phyloP scores from a whole-genome alignment of 768 basidiomycete genomes.

The Leccinum uliginosum region DNA sequence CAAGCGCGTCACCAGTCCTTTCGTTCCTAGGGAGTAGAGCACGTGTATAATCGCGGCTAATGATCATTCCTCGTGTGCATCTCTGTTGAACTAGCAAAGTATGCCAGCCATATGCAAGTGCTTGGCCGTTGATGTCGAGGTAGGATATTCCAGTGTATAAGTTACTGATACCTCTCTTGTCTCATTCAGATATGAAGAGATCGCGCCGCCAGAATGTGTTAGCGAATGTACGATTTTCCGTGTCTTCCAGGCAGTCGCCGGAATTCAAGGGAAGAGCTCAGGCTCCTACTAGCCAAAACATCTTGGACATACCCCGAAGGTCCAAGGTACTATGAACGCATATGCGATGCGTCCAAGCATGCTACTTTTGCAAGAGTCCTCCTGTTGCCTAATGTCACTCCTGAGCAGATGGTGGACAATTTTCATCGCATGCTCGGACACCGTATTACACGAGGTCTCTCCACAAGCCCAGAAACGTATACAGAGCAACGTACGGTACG shows the following conservation, averaged over 20 bases:
- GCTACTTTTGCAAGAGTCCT: not conserved
- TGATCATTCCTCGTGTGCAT: constrained; percentile 2
- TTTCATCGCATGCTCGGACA: not conserved
- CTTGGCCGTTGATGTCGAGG: not conserved
- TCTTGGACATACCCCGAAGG: not conserved
- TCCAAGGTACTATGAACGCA: not conserved
- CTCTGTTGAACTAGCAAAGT: not conserved
- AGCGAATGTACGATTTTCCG: not conserved
- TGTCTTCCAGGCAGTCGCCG: not conserved
- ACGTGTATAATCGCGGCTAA: constrained; percentile 8
- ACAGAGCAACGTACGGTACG: not conserved
- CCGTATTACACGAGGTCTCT: not conserved
- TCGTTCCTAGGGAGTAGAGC: constrained; percentile 64
- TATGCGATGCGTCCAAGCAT: not conserved
- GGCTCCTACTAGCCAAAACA: not conserved
- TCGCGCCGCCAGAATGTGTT: not conserved
- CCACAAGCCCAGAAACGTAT: not conserved
- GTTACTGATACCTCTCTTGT: not conserved
- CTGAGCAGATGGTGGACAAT: not conserved
- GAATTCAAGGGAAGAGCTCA: not conserved
- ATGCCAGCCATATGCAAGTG: not conserved
- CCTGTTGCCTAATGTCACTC: not conserved
- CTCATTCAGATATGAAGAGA: not conserved
- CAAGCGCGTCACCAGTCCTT: constrained; percentile 73
- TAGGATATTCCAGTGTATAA: not conserved